phyloP scores from a whole-genome alignment of 805 yeast species.

The Wickerhamomyces chambardii region DNA sequence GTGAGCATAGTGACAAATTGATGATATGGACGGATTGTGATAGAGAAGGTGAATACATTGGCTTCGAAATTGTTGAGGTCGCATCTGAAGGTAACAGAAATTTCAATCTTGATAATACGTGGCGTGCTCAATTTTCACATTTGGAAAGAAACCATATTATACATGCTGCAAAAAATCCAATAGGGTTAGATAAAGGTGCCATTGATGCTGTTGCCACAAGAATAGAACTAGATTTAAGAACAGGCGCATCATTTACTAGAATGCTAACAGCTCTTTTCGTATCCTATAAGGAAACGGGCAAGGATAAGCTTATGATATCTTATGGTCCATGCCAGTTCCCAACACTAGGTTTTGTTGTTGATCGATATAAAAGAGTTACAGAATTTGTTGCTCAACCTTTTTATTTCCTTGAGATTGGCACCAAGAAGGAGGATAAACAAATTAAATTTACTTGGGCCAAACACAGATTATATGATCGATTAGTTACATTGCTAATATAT shows the following conservation, averaged over 20 bases:
- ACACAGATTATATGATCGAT: constrained; percentile 63
- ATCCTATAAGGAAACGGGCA: constrained; percentile 14
- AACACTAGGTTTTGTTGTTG: constrained; percentile 93
- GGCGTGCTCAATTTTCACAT: constrained; percentile 84
- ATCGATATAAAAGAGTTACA: constrained; percentile 69
- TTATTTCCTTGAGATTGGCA: constrained; percentile 60
- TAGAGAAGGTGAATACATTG: constrained; percentile 92
- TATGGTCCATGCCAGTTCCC: constrained; percentile 97
- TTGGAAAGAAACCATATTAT: constrained; percentile 67
- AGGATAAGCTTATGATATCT: constrained; percentile 30
- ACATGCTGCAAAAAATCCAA: constrained; percentile 67
- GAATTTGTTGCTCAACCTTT: constrained; percentile 69
- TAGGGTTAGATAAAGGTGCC: constrained; percentile 50
- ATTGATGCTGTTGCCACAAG: constrained; percentile 84
- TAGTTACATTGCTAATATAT: constrained; percentile 53
- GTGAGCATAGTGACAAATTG: constrained; percentile 46
- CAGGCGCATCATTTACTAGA: constrained; percentile 87
- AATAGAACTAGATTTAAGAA: constrained; percentile 78
- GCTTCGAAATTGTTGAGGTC: constrained; percentile 69
- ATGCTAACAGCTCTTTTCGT: constrained; percentile 52
- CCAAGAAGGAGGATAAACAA: constrained; percentile 30
- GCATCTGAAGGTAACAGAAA: constrained; percentile 42
- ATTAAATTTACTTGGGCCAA: constrained; percentile 64
- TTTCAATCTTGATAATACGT: constrained; percentile 38
- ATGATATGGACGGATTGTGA: constrained; percentile 99